A percentile compares a stretch with the other conserved stretches of the same genome.
These are phyloP conservation scores for Chaetothyriales sp. DNA, from an alignment of 2,329 filamentous ascomycete species.

Conservation along the genomic window DNA sequence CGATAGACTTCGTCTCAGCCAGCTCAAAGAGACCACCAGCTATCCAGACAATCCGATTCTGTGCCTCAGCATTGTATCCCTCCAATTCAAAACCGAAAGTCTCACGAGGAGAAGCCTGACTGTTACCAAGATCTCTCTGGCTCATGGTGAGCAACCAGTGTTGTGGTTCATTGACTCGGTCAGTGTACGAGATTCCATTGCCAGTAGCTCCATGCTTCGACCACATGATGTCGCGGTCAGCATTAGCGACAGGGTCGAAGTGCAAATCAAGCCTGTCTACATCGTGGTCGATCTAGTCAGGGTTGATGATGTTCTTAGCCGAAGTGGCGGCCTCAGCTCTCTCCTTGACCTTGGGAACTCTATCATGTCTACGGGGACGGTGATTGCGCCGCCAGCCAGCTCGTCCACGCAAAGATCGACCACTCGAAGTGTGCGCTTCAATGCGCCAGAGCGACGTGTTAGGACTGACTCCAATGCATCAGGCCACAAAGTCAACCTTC, in stretches of 20 bases:
- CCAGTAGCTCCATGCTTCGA: conserved; percentile 15
- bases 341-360: conserved; percentile 79
- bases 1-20: neutral
- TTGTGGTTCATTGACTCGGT: conserved; percentile 37
- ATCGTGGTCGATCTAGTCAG: conserved; percentile 62
- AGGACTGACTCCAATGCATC: conserved; percentile 12
- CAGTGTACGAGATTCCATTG: conserved; percentile 26
- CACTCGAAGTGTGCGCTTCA: conserved; percentile 43
- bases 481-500: conserved; percentile 51
- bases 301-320: conserved; percentile 72
- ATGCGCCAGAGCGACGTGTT: conserved; percentile 22
- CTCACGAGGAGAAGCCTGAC: conserved; percentile 3
- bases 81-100: neutral
- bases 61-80: neutral
- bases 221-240: conserved; percentile 13
- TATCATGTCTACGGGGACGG: conserved; percentile 56
- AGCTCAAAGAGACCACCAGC: neutral
- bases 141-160: conserved; percentile 35
- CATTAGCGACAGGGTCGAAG: conserved; percentile 31
- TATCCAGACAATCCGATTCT: neutral
- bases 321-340: conserved; percentile 83
- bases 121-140: conserved; percentile 30
- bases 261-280: conserved; percentile 63
- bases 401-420: neutral
- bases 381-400: conserved; percentile 17